Conservation (phyloP, 495 filamentous ascomycete genomes). For the Copromyces sp. region DNA sequence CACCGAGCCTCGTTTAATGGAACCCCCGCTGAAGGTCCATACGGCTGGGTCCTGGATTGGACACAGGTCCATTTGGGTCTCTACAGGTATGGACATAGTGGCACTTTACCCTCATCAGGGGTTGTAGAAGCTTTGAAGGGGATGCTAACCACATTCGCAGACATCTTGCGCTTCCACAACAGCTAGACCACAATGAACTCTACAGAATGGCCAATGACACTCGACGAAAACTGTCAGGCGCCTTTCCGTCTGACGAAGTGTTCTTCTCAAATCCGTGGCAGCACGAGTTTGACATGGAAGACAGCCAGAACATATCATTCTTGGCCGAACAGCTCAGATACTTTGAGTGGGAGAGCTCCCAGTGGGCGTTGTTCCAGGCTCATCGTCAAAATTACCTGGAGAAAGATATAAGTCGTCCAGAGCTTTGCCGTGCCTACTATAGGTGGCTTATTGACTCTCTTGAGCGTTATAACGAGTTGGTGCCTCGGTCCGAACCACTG, state of each 20-base stretch:
- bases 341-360: not conserved
- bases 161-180: not conserved
- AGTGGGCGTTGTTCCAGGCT: not conserved
- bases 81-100: not conserved
- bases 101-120: not conserved
- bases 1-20: not conserved
- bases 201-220: not conserved
- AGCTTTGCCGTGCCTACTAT: not conserved
- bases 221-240: not conserved
- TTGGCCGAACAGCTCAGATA: not conserved
- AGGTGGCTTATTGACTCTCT: not conserved
- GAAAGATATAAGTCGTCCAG: not conserved
- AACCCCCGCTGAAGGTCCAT: not conserved
- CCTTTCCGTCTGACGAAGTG: not conserved
- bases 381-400: not conserved
- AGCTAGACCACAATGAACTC: not conserved
- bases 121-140: not conserved
- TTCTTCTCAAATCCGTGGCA: too few relatives aligned
- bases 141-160: not conserved
- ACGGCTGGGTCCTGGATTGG: not conserved
- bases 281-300: too few relatives aligned
- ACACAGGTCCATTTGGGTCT: not conserved
- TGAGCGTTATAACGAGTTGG: not conserved
- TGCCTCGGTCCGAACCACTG: not conserved
- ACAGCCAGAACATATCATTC: not conserved